phyloP scores from a whole-genome alignment of 2,329 filamentous ascomycete genomes.

The Colletotrichum sp. region DNA sequence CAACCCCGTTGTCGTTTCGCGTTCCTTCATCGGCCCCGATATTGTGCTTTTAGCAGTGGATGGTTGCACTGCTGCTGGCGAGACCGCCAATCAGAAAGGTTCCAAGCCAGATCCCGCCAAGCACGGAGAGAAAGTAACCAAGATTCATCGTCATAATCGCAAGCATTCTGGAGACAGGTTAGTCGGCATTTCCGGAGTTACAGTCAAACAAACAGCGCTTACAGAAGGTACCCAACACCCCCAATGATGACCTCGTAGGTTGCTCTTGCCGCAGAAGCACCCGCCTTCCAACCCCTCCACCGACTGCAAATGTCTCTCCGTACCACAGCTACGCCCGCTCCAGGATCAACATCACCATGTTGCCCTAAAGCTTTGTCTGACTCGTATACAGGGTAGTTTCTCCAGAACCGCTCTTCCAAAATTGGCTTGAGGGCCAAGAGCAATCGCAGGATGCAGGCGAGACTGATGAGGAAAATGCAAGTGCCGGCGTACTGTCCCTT shows the following conservation, averaged over 20 bases:
- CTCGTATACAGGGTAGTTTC: background rate
- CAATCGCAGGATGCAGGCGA: constrained; percentile 73
- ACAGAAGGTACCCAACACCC: constrained; percentile 86
- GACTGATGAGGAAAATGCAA: constrained; percentile 86
- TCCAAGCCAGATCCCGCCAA: constrained; percentile 81
- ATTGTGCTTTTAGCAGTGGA: background rate
- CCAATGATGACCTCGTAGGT: constrained; percentile 55
- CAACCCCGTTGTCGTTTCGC: background rate
- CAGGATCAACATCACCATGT: background rate
- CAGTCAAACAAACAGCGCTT: constrained; percentile 44
- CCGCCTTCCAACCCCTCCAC: constrained; percentile 21
- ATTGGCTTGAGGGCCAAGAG: constrained; percentile 75
- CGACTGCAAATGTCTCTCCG: background rate
- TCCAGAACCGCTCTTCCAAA: constrained; percentile 56
- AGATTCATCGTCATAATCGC: constrained; percentile 90
- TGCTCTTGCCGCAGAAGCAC: constrained; percentile 18
- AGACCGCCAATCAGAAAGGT: constrained; percentile 36
- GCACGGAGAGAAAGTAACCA: constrained; percentile 80
- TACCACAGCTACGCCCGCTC: background rate
- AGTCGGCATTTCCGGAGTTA: background rate
- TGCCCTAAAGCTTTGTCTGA: background rate
- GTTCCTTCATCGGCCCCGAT: background rate
- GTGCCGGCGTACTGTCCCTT: constrained; percentile 81
- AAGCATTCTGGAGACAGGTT: constrained; percentile 70
- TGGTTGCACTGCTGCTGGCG: background rate